Percentiles rank a stretch among this genome's conserved stretches.
Conservation (phyloP, 257 asterid genomes). For the Solanum lignicaule region DNA sequence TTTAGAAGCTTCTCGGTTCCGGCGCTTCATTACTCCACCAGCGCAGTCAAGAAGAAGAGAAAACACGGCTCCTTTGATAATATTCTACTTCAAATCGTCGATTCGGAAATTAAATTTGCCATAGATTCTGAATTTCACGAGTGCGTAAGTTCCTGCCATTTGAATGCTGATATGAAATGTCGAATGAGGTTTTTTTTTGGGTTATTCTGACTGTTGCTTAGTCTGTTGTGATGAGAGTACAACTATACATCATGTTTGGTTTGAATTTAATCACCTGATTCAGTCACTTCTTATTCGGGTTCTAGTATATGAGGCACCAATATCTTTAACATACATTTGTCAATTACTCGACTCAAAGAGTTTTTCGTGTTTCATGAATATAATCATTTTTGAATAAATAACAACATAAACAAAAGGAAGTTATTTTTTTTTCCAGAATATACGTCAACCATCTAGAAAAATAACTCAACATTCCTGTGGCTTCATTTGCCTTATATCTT, state of each 20-base stretch:
- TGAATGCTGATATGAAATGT: neutral
- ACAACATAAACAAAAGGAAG: neutral
- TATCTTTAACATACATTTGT: neutral
- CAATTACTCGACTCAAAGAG: neutral
- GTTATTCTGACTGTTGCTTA: neutral
- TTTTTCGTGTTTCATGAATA: neutral
- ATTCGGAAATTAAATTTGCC: slow-evolving; percentile 44
- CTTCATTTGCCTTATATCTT: neutral
- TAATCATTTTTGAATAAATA: neutral
- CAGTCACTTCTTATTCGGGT: neutral
- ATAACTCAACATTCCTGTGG: neutral
- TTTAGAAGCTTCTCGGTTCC: neutral
- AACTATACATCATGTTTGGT: neutral
- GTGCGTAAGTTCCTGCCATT: neutral
- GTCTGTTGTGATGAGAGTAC: neutral
- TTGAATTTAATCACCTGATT: neutral
- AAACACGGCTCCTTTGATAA: slow-evolving; percentile 3
- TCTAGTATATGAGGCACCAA: neutral
- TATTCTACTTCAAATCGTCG: slow-evolving; percentile 35
- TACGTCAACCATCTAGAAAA: neutral
- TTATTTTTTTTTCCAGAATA: neutral
- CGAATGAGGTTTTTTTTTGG: neutral
- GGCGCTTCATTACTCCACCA: neutral
- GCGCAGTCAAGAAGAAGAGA: neutral
- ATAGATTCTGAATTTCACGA: slow-evolving; percentile 14